Evolutionary conservation across 2,329 filamentous ascomycete species (phyloP).

Genomic region (Amylocarpus encephaloides): DNA sequence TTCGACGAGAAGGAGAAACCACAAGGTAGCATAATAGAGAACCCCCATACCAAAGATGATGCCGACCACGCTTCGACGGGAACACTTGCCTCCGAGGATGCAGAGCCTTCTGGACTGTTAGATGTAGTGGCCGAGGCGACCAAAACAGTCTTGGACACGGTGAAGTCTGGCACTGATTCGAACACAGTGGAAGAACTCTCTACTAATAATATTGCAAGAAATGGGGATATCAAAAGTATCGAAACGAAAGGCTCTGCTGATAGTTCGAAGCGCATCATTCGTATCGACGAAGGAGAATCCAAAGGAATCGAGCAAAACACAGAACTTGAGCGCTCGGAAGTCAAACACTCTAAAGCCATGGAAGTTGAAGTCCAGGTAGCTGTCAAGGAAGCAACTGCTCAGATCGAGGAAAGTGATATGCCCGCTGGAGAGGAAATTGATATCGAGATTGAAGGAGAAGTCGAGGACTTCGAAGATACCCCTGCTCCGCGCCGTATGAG

Average conservation of each 20-base stretch:
- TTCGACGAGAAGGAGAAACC: conserved; percentile 25
- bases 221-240: background rate
- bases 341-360: background rate
- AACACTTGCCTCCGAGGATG: conserved; percentile 22
- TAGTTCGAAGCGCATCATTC: background rate
- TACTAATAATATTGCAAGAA: background rate
- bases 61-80: conserved; percentile 25
- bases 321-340: background rate
- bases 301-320: background rate
- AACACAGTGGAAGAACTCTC: background rate
- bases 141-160: conserved; percentile 3
- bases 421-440: conserved; percentile 7
- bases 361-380: conserved; percentile 1
- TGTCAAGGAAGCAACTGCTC: background rate
- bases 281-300: background rate
- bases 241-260: background rate
- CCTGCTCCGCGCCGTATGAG: conserved; percentile 46
- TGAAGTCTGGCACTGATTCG: conserved; percentile 3
- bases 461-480: conserved; percentile 37
- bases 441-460: conserved; percentile 13
- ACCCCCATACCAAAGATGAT: conserved; percentile 20
- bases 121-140: conserved; percentile 10
- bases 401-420: background rate
- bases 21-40: conserved; percentile 18
- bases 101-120: conserved; percentile 9